Base-by-base conservation (phyloP, 768 basidiomycete genomes). In the Stropharia rugosoannulata region DNA sequence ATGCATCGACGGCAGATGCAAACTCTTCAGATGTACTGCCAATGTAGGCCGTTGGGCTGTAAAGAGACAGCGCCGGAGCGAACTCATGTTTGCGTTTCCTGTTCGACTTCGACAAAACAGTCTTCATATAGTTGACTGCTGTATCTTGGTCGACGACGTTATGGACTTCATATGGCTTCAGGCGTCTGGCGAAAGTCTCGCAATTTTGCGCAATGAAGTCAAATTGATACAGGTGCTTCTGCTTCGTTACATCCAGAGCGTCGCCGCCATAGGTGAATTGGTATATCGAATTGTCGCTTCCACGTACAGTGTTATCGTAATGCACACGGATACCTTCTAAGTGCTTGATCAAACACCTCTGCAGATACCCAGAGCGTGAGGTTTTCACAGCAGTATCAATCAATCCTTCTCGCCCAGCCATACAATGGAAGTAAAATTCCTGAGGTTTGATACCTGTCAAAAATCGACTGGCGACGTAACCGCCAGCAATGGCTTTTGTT, bases 381-480 rank as follows among this genome's bases (percentile, higher is more conserved):
- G 97, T 99, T 76, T 99, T 99, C 69, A 99, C 96, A 37, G 97
- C 97, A 5, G 97, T 99, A 67, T 99, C 97, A 66, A 99, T 99
- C 38, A 99, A 82, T 66, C 97, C 97, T 76, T 99, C 97, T 63
- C 97, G 85, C 50, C 97, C 97, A 55, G 97, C 97, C 97, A 99
- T 99, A 68, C 97, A 98, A 74, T 99, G 97, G 81, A 99, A 99
- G 76, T 97, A 99, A 74, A 98, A 99, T 70, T 99, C 97, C 69
- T 99, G 97, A 0, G 97, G 97, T 63, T 90, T 92, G 70, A 99
- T 86, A 52, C 97, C 97, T 6, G 97, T 98, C 77, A 99, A 82
- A 81, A 99, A 99, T 36, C 97, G 93, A 70, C 96, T 97, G 12
- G 93, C 95, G 44, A 99, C 92, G 70, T 96, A 99, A 7, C 97